Conservation (phyloP, 768 basidiomycete species). For the Amanita brunnescens region DNA sequence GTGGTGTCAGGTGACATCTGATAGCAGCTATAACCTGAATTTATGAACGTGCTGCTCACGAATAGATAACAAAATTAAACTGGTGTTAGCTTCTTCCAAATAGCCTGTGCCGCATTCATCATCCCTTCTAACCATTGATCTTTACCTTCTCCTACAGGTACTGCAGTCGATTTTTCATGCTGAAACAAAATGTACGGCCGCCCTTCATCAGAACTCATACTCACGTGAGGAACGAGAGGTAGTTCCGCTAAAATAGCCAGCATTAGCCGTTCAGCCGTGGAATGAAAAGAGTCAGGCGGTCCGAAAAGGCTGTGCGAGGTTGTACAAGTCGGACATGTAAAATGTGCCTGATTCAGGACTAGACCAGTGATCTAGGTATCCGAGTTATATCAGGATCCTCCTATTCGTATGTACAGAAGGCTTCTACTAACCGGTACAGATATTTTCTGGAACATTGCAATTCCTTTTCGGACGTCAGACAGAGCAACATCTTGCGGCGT, state of each 20-base stretch:
- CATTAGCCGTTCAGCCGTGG: constrained; percentile 45
- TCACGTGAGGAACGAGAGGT: constrained; percentile 71
- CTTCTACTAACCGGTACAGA: constrained; percentile 62
- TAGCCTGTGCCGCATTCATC: not conserved
- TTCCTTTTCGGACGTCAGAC: constrained; percentile 85
- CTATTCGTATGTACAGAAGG: not conserved
- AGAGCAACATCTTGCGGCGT: constrained; percentile 94
- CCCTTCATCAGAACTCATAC: constrained; percentile 63
- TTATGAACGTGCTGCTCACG: not conserved
- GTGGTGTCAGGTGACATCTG: constrained; percentile 44
- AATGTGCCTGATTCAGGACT: constrained; percentile 83
- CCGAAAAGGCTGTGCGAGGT: constrained; percentile 45
- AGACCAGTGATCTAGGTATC: constrained; percentile 68
- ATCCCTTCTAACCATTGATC: constrained; percentile 5
- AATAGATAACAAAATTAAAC: not conserved
- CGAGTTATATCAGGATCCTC: constrained; percentile 1
- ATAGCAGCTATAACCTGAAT: not conserved
- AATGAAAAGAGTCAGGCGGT: constrained; percentile 51
- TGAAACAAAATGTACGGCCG: constrained; percentile 35
- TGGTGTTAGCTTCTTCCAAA: constrained; percentile 3
- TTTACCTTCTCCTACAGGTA: not conserved
- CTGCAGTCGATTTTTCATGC: not conserved
- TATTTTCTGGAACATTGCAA: constrained; percentile 87
- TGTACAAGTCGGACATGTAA: constrained; percentile 66
- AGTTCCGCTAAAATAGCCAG: constrained; percentile 71